A percentile compares a stretch with the other conserved stretches of the same genome.
Evolutionary conservation across 2,329 filamentous ascomycete genomes (phyloP).

Genomic region (Hypoxylon sp.): DNA sequence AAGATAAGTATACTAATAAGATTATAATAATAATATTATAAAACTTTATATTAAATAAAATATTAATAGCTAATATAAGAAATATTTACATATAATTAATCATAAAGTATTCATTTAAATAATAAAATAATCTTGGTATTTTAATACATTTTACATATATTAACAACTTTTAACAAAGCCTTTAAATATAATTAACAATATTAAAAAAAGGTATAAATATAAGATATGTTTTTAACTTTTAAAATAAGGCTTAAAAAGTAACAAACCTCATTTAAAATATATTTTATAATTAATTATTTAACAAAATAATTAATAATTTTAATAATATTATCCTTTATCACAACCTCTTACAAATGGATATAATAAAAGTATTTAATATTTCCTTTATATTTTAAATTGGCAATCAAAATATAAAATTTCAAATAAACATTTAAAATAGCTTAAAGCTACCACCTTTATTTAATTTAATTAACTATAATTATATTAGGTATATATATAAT

Average conservation of each 20-base stretch:
- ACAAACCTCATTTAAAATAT: not conserved
- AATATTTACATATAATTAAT: not conserved
- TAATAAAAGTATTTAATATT: not conserved
- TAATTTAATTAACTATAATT: not conserved
- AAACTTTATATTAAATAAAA: conserved; percentile 1
- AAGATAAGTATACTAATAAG: not conserved
- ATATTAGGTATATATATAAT: not conserved
- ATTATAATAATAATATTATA: not conserved
- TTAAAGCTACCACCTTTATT: not conserved
- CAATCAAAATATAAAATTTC: not conserved
- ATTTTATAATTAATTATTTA: not conserved
- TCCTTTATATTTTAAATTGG: not conserved
- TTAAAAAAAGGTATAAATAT: too few species aligned
- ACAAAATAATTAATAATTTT: conserved; percentile 2
- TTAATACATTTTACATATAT: too few species aligned
- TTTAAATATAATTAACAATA: too few species aligned
- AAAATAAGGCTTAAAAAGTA: too few species aligned
- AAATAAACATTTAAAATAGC: not conserved
- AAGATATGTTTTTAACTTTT: too few species aligned
- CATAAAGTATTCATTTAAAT: not conserved
- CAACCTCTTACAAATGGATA: not conserved
- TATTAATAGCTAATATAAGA: not conserved
- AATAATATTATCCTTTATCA: not conserved
- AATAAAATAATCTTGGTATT: too few species aligned
- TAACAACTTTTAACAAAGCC: too few species aligned